Percentiles rank a stretch among this genome's conserved stretches.
phyloP scores from a whole-genome alignment of 257 asterid genomes.

The Primulina tabacum region DNA sequence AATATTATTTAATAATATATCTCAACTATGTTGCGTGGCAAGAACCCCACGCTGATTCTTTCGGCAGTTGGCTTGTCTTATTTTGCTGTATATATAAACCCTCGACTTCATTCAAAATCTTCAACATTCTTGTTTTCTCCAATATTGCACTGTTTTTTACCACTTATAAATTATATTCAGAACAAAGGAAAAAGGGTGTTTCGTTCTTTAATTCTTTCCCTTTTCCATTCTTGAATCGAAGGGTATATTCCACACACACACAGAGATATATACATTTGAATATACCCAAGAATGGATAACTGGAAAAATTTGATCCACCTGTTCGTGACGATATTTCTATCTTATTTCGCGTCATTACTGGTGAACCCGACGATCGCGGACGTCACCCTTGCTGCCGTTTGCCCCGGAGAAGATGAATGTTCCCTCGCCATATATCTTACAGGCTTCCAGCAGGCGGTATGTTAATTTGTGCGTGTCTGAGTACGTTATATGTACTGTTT shows the following conservation, averaged over 20 bases:
- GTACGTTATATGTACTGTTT: too few species aligned
- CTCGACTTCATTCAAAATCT: not conserved
- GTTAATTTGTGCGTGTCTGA: not conserved
- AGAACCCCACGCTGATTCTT: not conserved
- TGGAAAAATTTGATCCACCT: slow-evolving; percentile 46
- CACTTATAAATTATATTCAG: too few species aligned
- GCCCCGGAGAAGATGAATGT: slow-evolving; percentile 56
- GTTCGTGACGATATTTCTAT: slow-evolving; percentile 41
- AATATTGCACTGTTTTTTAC: too few species aligned
- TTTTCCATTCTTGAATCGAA: not conserved
- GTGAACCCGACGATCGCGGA: slow-evolving; percentile 54
- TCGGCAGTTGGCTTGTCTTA: not conserved
- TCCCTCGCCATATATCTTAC: slow-evolving; percentile 61
- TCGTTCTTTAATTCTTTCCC: not conserved
- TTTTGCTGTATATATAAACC: slow-evolving; percentile 23
- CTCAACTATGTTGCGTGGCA: not conserved
- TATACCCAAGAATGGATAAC: slow-evolving; percentile 33
- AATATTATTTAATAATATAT: not conserved
- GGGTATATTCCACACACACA: not conserved
- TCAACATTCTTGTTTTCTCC: slow-evolving; percentile 8
- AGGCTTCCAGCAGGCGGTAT: slow-evolving; percentile 59
- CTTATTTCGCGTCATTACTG: slow-evolving; percentile 36
- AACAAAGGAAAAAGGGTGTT: not conserved
- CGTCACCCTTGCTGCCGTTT: slow-evolving; percentile 48
- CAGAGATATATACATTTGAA: not conserved